phyloP scores from a whole-genome alignment of 2,329 filamentous ascomycete species.

The Aureobasidium sp. region DNA sequence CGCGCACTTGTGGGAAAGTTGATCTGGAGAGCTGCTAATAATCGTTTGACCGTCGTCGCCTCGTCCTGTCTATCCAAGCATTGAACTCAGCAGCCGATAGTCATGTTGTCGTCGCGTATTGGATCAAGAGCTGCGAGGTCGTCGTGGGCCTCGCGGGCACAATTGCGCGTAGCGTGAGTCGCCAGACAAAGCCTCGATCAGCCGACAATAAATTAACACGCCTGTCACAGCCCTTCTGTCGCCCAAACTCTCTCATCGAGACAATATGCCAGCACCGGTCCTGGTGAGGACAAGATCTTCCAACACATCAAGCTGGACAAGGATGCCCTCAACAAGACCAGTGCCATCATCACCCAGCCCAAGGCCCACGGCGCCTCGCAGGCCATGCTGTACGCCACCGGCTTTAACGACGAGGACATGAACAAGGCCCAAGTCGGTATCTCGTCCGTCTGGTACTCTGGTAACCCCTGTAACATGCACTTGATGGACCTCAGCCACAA shows the following conservation, averaged over 20 bases:
- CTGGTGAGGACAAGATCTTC: slow-evolving; percentile 22
- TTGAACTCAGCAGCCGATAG: slow-evolving; percentile 7
- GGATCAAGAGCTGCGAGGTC: slow-evolving; percentile 19
- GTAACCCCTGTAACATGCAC: slow-evolving; percentile 99
- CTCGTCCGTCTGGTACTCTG: slow-evolving; percentile 97
- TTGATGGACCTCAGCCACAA: slow-evolving; percentile 87
- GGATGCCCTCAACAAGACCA: slow-evolving; percentile 79
- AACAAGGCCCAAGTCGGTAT: slow-evolving; percentile 98
- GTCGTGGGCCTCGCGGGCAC: slow-evolving; percentile 10
- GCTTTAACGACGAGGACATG: slow-evolving; percentile 87
- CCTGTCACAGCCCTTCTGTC: neutral
- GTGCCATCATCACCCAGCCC: slow-evolving; percentile 88
- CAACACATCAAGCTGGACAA: slow-evolving; percentile 21
- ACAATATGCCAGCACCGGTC: slow-evolving; percentile 19
- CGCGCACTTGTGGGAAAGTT: slow-evolving; percentile 20
- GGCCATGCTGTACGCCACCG: slow-evolving; percentile 98
- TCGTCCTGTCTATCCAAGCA: slow-evolving; percentile 9
- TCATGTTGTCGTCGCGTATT: slow-evolving; percentile 24
- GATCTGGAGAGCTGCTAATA: slow-evolving; percentile 12
- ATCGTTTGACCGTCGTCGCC: neutral
- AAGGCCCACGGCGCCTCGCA: slow-evolving; percentile 99
- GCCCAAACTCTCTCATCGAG: slow-evolving; percentile 3
- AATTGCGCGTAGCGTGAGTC: slow-evolving; percentile 19
- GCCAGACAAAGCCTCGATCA: neutral
- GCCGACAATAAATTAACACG: neutral